Conservation (phyloP, 2,329 filamentous ascomycete genomes). For the Curvularia eragrostidis region DNA sequence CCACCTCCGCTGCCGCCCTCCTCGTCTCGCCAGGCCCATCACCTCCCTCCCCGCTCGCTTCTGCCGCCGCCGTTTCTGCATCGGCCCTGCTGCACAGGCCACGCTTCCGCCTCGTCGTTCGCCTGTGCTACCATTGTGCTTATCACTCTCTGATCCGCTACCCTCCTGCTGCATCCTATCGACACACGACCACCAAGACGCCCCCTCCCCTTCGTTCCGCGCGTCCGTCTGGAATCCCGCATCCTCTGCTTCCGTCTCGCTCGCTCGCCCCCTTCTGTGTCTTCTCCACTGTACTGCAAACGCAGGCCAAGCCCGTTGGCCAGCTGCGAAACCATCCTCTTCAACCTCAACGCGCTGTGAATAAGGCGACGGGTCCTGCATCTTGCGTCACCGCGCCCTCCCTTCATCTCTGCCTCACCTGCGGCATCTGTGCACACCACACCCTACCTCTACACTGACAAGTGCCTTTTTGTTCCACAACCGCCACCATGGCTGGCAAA, state of each 20-base stretch:
- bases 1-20: not conserved
- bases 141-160: constrained; percentile 27
- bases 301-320: constrained; percentile 29
- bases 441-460: constrained; percentile 11
- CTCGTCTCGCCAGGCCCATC: constrained; percentile 9
- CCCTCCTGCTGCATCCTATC: constrained; percentile 35
- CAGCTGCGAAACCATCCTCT: constrained; percentile 29
- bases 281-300: constrained; percentile 10
- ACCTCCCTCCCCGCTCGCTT: constrained; percentile 21
- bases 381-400: constrained; percentile 17
- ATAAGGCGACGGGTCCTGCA: constrained; percentile 20
- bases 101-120: constrained; percentile 27
- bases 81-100: constrained; percentile 32
- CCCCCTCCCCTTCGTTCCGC: constrained; percentile 21
- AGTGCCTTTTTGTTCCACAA: constrained; percentile 8
- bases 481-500: constrained; percentile 77
- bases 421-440: constrained; percentile 5
- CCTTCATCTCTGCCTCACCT: constrained; percentile 14
- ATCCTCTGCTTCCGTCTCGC: constrained; percentile 6
- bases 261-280: constrained; percentile 10
- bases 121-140: constrained; percentile 33
- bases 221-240: constrained; percentile 19
- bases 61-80: constrained; percentile 26
- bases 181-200: constrained; percentile 27
- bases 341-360: constrained; percentile 26